Base-by-base conservation (phyloP, 345 rosid genomes). In the Euphorbia pulcherrima region DNA sequence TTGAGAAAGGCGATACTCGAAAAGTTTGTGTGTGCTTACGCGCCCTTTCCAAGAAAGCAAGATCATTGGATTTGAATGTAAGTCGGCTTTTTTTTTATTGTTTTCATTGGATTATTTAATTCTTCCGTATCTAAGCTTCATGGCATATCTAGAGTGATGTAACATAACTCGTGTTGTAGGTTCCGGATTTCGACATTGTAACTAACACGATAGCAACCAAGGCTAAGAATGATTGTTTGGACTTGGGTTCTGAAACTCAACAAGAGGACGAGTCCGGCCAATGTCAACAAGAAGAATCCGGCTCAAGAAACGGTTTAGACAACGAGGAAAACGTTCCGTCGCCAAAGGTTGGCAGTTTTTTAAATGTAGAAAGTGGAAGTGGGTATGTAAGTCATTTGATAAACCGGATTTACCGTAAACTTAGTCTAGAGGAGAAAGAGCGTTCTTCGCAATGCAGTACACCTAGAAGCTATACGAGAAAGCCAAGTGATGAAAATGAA, bases 111-210 rank as follows among this genome's bases (percentile, higher is more conserved):
- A 33, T 57, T 20, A 20, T 55, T 14, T 18, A 9, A 40, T 62
- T 53, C 14, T 5, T 29, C 23, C 47, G 40, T 63, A 9, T 21
- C 21, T 20, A 71, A 39, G 18, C 64, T 53, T 2, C 11, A 24
- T 28, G 26, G 54, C 40, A 29, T 6, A 39, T 40, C 27, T 21
- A 52, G 2, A 2, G 53, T 27, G 47, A 37, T 18, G 23, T n/a
- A n/a, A n/a, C n/a, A n/a, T n/a, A n/a, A n/a, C 1, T 75, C 51
- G 61, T 71, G 62, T 57, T 16, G 16, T 60, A 77, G 80, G 76
- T 77, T 62, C 76, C 80, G 20, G 80, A 77, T 77, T 77, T 77
- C 58, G 76, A 77, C 64, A 44, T 72, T 44, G 80, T 77, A 8
- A 62, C 67, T 16, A 68, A 58, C 68, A 68, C 76, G 1, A 56